Percentiles rank a stretch among this genome's conserved stretches.
phyloP scores from a whole-genome alignment of 2,329 filamentous ascomycete genomes.

The Lachnellula hyalina region DNA sequence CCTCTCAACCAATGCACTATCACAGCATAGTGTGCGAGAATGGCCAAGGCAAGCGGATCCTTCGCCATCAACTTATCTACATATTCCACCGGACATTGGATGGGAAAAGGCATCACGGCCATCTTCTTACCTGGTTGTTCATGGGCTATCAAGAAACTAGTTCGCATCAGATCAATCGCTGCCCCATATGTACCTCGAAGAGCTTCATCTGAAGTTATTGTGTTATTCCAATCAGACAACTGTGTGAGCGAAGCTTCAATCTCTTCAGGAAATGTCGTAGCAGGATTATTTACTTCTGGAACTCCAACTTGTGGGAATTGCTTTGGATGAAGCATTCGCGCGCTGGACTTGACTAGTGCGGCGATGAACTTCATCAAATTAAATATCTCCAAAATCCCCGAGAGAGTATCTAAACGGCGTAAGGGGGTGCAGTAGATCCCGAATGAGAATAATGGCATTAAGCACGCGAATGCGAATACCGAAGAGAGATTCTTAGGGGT shows the following conservation, averaged over 20 bases:
- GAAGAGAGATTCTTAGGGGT: slow-evolving; percentile 3
- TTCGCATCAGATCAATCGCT: background rate
- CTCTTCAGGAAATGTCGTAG: background rate
- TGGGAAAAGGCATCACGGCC: slow-evolving; percentile 5
- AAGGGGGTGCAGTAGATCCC: background rate
- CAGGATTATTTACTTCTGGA: background rate
- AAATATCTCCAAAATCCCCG: slow-evolving; percentile 3
- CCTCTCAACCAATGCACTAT: slow-evolving; percentile 8
- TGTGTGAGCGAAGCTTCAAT: slow-evolving; percentile 1
- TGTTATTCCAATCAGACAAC: background rate
- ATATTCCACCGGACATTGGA: slow-evolving; percentile 4
- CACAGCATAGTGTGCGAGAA: slow-evolving; percentile 14
- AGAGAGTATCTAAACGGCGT: background rate
- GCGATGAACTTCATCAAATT: slow-evolving; percentile 2
- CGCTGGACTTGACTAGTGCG: slow-evolving; percentile 1
- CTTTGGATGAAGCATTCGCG: background rate
- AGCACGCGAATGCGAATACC: slow-evolving; percentile 10
- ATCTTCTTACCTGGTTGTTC: slow-evolving; percentile 1
- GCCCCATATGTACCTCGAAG: background rate
- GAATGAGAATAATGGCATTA: slow-evolving; percentile 10
- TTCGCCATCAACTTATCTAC: slow-evolving; percentile 2
- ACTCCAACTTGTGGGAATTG: background rate
- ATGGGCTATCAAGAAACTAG: slow-evolving; percentile 1
- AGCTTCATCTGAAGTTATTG: background rate
- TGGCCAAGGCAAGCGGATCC: slow-evolving; percentile 9